Conservation (phyloP, 495 filamentous ascomycete species). For the Penicillium daleae region DNA sequence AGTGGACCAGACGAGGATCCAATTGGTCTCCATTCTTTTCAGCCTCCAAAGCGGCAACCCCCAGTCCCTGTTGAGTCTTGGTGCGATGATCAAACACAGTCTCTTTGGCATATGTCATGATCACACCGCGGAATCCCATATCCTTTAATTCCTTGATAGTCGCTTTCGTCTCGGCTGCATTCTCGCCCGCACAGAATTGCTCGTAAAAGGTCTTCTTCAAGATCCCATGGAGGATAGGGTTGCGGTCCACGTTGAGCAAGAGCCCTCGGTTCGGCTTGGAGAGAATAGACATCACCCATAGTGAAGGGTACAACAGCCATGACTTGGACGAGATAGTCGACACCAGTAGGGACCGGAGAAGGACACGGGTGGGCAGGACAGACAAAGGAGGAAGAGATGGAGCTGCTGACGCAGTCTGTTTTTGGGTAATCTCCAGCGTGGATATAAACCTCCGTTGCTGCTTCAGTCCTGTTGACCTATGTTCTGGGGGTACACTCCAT, state of each 20-base stretch:
- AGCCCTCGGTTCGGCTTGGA: conserved; percentile 31
- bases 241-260: conserved; percentile 47
- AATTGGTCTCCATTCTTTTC: conserved; percentile 17
- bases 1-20: conserved; percentile 18
- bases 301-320: conserved; percentile 63
- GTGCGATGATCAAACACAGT: conserved; percentile 45
- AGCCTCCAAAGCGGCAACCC: conserved; percentile 24
- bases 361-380: conserved; percentile 64
- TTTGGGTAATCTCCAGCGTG: conserved; percentile 13
- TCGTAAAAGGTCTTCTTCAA: conserved; percentile 52
- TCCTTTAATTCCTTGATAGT: conserved; percentile 43
- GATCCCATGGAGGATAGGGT: conserved; percentile 42
- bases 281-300: conserved; percentile 65
- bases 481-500: conserved; percentile 9
- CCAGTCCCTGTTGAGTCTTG: conserved; percentile 32
- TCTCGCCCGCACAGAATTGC: conserved; percentile 54
- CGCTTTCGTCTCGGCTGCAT: conserved; percentile 32
- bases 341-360: conserved; percentile 77
- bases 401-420: conserved; percentile 3
- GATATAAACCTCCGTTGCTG: conserved; percentile 15
- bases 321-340: conserved; percentile 76
- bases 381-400: conserved; percentile 56
- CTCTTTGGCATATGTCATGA: conserved; percentile 52
- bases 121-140: conserved; percentile 50
- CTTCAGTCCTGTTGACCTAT: not conserved